phyloP scores from a whole-genome alignment of 176 grass and related monocot species.

The Rhynchospora breviuscula region DNA sequence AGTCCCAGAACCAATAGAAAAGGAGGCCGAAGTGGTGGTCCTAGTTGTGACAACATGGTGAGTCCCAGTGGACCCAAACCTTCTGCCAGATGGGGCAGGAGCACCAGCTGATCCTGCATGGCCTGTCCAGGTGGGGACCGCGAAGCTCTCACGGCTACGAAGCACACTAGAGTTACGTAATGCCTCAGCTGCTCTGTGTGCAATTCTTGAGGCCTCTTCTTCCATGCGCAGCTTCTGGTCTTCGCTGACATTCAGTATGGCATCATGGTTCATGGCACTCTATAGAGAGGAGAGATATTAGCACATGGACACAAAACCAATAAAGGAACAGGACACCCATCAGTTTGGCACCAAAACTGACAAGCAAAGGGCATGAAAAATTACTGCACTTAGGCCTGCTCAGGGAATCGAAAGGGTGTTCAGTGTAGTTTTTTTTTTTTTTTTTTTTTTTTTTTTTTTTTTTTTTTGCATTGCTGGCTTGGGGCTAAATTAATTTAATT shows the following conservation, averaged over 20 bases:
- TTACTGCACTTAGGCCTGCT: not conserved
- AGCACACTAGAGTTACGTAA: conserved; percentile 65
- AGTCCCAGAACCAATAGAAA: conserved; percentile 33
- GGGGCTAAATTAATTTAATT: not conserved
- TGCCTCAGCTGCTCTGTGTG: conserved; percentile 78
- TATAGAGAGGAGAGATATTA: conserved; percentile 25
- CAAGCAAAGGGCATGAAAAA: not conserved
- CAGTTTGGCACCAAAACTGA: not conserved
- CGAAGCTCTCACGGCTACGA: conserved; percentile 62
- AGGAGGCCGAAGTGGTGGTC: conserved; percentile 23
- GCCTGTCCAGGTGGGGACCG: conserved; percentile 87
- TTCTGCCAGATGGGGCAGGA: conserved; percentile 34
- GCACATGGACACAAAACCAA: not conserved
- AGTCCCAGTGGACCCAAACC: conserved; percentile 72
- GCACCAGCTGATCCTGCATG: conserved; percentile 66
- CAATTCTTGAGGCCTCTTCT: conserved; percentile 68
- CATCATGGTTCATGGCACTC: conserved; percentile 94
- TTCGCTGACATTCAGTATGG: conserved; percentile 74
- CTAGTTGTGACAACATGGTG: conserved; percentile 7
- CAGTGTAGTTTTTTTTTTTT: not conserved
- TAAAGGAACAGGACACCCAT: not conserved
- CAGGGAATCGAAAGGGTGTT: not conserved
- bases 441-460: not conserved
- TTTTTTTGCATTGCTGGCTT: not conserved
- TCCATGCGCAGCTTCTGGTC: conserved; percentile 70